A percentile compares a stretch with the other conserved stretches of the same genome.
Conservation (phyloP, 108 stramenopile species). For the Pseudonitzschia delicatissima region DNA sequence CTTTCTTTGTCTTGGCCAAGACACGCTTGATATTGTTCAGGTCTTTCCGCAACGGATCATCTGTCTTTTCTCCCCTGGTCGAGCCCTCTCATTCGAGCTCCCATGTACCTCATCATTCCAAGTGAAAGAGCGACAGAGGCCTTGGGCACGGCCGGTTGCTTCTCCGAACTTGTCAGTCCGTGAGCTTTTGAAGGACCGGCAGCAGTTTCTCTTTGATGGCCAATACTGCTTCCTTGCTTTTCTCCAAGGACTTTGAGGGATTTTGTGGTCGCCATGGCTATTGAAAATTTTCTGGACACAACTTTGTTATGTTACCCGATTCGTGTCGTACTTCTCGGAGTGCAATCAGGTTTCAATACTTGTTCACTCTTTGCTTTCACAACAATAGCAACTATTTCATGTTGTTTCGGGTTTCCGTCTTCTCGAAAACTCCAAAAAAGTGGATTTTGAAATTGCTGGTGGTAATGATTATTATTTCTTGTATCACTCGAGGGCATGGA, state of each 20-base stretch:
- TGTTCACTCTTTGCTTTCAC: too few species aligned
- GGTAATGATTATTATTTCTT: too few species aligned
- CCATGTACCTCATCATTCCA: conserved; percentile 83
- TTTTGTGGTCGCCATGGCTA: conserved; percentile 9
- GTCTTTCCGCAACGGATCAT: conserved; percentile 68
- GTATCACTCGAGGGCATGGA: too few species aligned
- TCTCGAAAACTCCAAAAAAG: too few species aligned
- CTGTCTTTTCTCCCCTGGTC: conserved; percentile 52
- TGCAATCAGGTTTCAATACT: too few species aligned
- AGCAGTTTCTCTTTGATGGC: conserved; percentile 26
- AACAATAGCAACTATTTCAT: too few species aligned
- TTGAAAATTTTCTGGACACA: too few species aligned
- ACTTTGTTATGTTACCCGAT: too few species aligned
- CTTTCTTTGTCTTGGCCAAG: conserved; percentile 45
- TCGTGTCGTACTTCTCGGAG: too few species aligned
- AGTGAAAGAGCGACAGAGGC: conserved; percentile 69
- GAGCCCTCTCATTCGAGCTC: conserved; percentile 57
- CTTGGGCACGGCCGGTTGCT: conserved; percentile 43
- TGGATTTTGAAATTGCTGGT: too few species aligned
- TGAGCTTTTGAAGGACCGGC: conserved; percentile 33
- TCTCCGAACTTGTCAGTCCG: conserved; percentile 20
- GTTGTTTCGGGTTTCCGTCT: too few species aligned
- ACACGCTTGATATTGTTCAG: conserved; percentile 66
- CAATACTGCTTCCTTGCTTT: conserved; percentile 32
- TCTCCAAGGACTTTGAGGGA: conserved; percentile 23